Conservation (phyloP, 108 stramenopile genomes). For the Pseudonitzschia multiseries region DNA sequence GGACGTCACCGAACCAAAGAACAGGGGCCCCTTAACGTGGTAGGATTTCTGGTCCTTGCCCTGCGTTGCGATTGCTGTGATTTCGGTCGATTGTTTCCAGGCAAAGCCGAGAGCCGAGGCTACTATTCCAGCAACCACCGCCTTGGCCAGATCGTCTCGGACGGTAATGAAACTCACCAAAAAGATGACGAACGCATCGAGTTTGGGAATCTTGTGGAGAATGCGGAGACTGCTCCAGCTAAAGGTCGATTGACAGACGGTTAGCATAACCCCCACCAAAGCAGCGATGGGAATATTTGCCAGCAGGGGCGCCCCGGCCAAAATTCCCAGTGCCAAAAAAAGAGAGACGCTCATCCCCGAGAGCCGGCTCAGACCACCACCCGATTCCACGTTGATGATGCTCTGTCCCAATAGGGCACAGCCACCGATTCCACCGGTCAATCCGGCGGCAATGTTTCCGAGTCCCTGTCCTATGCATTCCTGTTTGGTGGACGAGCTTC, state of each 20-base stretch:
- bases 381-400: constrained; percentile 76
- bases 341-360: constrained; percentile 76
- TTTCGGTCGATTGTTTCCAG: constrained; percentile 60
- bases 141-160: constrained; percentile 66
- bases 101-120: constrained; percentile 76
- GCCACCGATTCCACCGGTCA: constrained; percentile 82
- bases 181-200: constrained; percentile 71
- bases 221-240: constrained; percentile 72
- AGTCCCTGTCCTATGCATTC: constrained; percentile 75
- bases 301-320: constrained; percentile 65
- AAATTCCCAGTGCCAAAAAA: constrained; percentile 70
- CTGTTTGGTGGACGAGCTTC: constrained; percentile 64
- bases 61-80: constrained; percentile 35
- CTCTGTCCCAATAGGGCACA: constrained; percentile 83
- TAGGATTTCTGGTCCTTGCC: constrained; percentile 47
- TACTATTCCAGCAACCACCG: constrained; percentile 68
- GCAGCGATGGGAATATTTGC: constrained; percentile 67
- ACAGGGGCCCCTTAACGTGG: constrained; percentile 76
- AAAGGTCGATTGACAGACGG: constrained; percentile 81
- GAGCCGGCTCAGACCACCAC: constrained; percentile 59
- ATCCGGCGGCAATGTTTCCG: constrained; percentile 66
- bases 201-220: constrained; percentile 63
- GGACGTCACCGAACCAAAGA: constrained; percentile 68
- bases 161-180: constrained; percentile 66
- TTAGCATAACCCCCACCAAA: constrained; percentile 75